Percentiles rank a stretch among this genome's conserved stretches.
Conservation (phyloP, 345 rosid genomes). For the Eucalyptus curtisii region DNA sequence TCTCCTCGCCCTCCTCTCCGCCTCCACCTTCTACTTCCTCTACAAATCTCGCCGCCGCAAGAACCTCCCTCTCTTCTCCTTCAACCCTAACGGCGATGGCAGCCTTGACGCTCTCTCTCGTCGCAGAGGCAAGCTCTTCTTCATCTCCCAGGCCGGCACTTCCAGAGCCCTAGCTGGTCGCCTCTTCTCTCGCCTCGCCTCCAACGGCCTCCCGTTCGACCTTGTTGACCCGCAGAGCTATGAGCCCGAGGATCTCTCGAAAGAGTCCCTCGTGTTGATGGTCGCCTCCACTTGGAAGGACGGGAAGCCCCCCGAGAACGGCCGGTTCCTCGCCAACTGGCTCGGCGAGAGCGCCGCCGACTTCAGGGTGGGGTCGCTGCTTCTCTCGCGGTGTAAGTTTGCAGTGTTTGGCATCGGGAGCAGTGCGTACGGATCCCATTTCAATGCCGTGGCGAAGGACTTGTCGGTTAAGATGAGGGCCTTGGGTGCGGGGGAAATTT, state of each 20-base stretch:
- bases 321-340: slow-evolving; percentile 63
- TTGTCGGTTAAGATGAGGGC: slow-evolving; percentile 48
- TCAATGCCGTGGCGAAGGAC: slow-evolving; percentile 69
- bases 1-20: slow-evolving; percentile 68
- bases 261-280: slow-evolving; percentile 47
- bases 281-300: slow-evolving; percentile 90
- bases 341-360: slow-evolving; percentile 76
- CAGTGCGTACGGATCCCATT: slow-evolving; percentile 48
- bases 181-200: slow-evolving; percentile 24
- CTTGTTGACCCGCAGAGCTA: slow-evolving; percentile 64
- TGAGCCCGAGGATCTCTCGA: slow-evolving; percentile 87
- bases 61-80: slow-evolving; percentile 4
- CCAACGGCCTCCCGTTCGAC: slow-evolving; percentile 38
- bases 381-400: slow-evolving; percentile 54
- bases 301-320: slow-evolving; percentile 61
- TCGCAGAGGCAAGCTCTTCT: slow-evolving; percentile 53
- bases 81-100: neutral
- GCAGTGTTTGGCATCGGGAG: slow-evolving; percentile 94
- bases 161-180: slow-evolving; percentile 57
- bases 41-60: slow-evolving; percentile 72
- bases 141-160: slow-evolving; percentile 77
- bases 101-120: slow-evolving; percentile 4
- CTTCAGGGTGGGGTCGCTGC: slow-evolving; percentile 75
- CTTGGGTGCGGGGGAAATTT: slow-evolving; percentile 65
- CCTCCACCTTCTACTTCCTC: slow-evolving; percentile 69